Percentiles rank a stretch among this genome's conserved stretches.
Conservation (phyloP, 139 green algal species). For the Pleodorina starrii region DNA sequence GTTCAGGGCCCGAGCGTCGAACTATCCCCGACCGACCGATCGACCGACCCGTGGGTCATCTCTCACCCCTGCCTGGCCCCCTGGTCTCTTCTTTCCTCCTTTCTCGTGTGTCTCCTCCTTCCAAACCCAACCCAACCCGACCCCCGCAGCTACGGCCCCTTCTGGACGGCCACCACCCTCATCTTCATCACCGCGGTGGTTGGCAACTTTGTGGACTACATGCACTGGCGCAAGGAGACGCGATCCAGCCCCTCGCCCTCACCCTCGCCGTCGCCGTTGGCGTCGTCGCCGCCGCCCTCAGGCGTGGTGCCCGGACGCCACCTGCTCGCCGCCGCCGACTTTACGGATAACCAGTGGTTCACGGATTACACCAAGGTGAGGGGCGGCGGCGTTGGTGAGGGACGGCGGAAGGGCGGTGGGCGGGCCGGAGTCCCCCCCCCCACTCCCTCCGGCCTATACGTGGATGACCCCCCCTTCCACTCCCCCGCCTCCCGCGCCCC, state of each 20-base stretch:
- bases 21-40: no score
- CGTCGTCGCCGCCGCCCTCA: background rate
- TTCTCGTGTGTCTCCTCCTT: no score
- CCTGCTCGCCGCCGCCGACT: background rate
- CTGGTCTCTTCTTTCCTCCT: no score
- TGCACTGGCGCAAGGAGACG: conserved; percentile 66
- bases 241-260: conserved; percentile 63
- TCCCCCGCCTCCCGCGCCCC: no score
- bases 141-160: conserved; percentile 90
- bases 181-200: conserved; percentile 86
- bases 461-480: no score
- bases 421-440: no score
- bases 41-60: no score
- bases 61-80: no score
- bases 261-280: background rate
- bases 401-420: background rate
- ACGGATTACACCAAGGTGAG: conserved; percentile 69
- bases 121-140: no score
- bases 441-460: no score
- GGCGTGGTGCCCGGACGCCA: background rate
- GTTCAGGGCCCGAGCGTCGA: no score
- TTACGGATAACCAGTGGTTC: conserved; percentile 63
- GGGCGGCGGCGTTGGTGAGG: no score
- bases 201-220: conserved; percentile 82
- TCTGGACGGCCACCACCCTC: conserved; percentile 90